phyloP scores from a whole-genome alignment of 306 rosid genomes.

The Trifolium dubium region DNA sequence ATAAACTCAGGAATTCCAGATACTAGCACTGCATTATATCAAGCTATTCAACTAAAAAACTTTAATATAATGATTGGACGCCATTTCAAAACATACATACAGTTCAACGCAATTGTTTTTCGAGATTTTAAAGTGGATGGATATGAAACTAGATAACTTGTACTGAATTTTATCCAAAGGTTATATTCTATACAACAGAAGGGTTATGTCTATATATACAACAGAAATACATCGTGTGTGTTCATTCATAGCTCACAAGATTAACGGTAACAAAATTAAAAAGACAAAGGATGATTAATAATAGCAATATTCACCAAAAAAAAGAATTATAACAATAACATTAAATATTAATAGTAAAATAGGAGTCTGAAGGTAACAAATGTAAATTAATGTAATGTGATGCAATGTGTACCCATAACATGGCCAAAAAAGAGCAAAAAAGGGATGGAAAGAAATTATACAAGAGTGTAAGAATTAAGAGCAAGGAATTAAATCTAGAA shows the following conservation, averaged over 20 bases:
- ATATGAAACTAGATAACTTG: not conserved
- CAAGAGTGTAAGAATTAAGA: conserved; percentile 36
- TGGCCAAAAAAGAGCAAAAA: conserved; percentile 13
- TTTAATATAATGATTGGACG: too few relatives aligned
- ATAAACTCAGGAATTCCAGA: not conserved
- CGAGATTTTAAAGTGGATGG: not conserved
- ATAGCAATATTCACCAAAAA: not conserved
- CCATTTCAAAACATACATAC: too few relatives aligned
- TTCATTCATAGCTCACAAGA: not conserved
- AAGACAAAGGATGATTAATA: not conserved
- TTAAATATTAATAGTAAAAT: conserved; percentile 17
- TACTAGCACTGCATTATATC: too few relatives aligned
- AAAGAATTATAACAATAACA: not conserved
- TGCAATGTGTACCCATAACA: conserved; percentile 27
- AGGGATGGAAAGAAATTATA: conserved; percentile 24
- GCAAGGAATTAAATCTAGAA: conserved; percentile 49
- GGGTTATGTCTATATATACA: not conserved
- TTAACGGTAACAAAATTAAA: not conserved
- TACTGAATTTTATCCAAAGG: not conserved
- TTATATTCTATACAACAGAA: not conserved
- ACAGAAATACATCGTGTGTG: too few relatives aligned
- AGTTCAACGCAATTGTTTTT: not conserved
- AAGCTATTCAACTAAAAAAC: too few relatives aligned
- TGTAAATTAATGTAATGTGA: conserved; percentile 44
- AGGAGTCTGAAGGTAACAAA: conserved; percentile 38